Percentiles rank a stretch among this genome's conserved stretches.
phyloP scores from a whole-genome alignment of 2,329 filamentous ascomycete species.

The Intubia oerlemansii region DNA sequence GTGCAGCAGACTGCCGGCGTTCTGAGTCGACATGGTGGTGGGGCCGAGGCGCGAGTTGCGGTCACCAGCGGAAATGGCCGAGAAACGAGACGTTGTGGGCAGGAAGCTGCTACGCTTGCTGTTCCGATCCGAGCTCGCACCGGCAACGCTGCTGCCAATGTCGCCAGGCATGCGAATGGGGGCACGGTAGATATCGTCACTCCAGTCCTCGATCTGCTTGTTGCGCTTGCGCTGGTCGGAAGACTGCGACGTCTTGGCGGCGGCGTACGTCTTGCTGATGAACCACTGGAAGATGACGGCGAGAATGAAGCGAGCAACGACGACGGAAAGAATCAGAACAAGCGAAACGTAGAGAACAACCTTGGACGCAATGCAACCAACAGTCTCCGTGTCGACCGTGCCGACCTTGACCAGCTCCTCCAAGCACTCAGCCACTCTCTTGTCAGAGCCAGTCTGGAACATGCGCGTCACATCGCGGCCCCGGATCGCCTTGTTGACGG shows the following conservation, averaged over 20 bases:
- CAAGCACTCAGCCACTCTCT: conserved; percentile 67
- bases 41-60: conserved; percentile 34
- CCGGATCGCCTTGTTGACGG: conserved; percentile 40
- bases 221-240: conserved; percentile 67
- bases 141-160: conserved; percentile 38
- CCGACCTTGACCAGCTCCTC: conserved; percentile 91
- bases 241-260: conserved; percentile 64
- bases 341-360: conserved; percentile 91
- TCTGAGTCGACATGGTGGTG: conserved; percentile 90
- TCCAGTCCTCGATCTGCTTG: conserved; percentile 93
- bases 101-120: conserved; percentile 79
- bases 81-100: conserved; percentile 86
- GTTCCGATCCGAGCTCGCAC: conserved; percentile 37
- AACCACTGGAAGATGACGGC: conserved; percentile 95
- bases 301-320: conserved; percentile 67
- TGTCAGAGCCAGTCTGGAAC: conserved; percentile 61
- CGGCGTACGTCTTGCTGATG: conserved; percentile 65
- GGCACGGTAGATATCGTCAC: conserved; percentile 87
- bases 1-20: conserved; percentile 52
- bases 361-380: conserved; percentile 93
- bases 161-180: conserved; percentile 64
- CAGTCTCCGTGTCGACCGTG: conserved; percentile 82
- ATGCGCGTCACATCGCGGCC: conserved; percentile 79
- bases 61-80: conserved; percentile 67
- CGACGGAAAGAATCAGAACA: conserved; percentile 78